These are phyloP conservation scores for Theobroma grandiflorum DNA, from an alignment of 441 rosid species.

Conservation along the genomic window DNA sequence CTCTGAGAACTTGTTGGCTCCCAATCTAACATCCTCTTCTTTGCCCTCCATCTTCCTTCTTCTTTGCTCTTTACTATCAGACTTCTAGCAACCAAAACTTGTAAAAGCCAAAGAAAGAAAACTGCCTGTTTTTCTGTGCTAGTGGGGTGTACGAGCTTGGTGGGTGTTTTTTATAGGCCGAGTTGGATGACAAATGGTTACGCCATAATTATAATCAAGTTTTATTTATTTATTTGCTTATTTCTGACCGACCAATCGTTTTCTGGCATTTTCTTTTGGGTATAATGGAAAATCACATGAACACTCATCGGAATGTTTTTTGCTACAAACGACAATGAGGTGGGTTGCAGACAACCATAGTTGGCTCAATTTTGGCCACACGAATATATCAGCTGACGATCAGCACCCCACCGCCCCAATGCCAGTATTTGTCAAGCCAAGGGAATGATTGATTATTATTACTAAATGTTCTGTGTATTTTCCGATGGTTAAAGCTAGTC, in stretches of 20 bases:
- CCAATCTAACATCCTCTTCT: constrained; percentile 87
- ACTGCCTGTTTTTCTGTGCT: not conserved
- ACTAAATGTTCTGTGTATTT: not conserved
- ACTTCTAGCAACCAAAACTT: not conserved
- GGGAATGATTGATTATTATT: not conserved
- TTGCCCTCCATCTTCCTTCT: constrained; percentile 66
- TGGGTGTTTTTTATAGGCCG: constrained; percentile 35
- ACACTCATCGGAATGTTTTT: constrained; percentile 5
- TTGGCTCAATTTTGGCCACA: constrained; percentile 48
- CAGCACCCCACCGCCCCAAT: not conserved
- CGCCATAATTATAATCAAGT: not conserved
- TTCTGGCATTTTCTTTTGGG: not conserved
- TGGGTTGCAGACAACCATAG: constrained; percentile 16
- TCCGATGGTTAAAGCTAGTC: not conserved
- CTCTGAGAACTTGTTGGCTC: constrained; percentile 84
- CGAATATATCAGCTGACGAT: constrained; percentile 21
- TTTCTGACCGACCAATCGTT: constrained; percentile 52
- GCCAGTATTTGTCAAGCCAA: not conserved
- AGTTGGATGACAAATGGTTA: constrained; percentile 23
- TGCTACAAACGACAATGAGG: constrained; percentile 18
- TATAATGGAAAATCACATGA: not conserved
- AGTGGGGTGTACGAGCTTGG: not conserved
- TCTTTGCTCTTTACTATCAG: not conserved
- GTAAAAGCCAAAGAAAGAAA: not conserved
- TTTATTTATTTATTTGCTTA: not conserved